Conservation (phyloP, 1,284 basidiomycete species). For the Melampsora americana region DNA sequence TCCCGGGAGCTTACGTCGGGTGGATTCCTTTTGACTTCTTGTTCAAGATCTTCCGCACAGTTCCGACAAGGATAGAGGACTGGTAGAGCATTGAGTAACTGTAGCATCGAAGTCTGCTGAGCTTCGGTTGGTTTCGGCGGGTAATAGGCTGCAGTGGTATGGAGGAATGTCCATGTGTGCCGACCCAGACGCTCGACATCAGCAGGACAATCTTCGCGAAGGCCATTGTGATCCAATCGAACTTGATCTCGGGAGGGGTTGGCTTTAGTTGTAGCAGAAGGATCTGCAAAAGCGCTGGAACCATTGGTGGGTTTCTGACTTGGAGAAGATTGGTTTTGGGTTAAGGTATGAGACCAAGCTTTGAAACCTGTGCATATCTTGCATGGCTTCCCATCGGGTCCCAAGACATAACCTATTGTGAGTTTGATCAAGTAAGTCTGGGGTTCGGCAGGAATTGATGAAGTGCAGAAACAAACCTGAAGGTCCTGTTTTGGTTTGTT, state of each 20-base stretch:
- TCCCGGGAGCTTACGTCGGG: constrained; percentile 70
- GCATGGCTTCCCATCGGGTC: constrained; percentile 88
- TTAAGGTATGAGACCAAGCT: constrained; percentile 63
- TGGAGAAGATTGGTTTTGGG: constrained; percentile 52
- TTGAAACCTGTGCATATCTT: constrained; percentile 81
- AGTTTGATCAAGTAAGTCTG: no score
- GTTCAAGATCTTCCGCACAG: constrained; percentile 75
- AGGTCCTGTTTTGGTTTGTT: no score
- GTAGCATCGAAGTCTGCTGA: constrained; percentile 75
- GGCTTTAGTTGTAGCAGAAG: no score
- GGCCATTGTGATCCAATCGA: no score
- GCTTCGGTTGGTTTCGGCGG: constrained; percentile 69
- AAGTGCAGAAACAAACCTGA: no score
- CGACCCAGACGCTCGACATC: constrained; percentile 24
- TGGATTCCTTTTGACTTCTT: constrained; percentile 64
- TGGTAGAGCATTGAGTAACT: constrained; percentile 71
- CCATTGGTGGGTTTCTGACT: no score
- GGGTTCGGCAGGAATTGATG: no score
- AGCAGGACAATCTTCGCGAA: constrained; percentile 15
- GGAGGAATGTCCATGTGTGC: constrained; percentile 88
- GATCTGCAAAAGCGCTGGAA: no score
- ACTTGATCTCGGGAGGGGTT: no score
- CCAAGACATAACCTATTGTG: constrained; percentile 60
- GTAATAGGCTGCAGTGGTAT: constrained; percentile 88
- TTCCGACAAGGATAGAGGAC: constrained; percentile 78